Base-by-base conservation (phyloP, 768 basidiomycete genomes). In the Mycena alexandri region DNA sequence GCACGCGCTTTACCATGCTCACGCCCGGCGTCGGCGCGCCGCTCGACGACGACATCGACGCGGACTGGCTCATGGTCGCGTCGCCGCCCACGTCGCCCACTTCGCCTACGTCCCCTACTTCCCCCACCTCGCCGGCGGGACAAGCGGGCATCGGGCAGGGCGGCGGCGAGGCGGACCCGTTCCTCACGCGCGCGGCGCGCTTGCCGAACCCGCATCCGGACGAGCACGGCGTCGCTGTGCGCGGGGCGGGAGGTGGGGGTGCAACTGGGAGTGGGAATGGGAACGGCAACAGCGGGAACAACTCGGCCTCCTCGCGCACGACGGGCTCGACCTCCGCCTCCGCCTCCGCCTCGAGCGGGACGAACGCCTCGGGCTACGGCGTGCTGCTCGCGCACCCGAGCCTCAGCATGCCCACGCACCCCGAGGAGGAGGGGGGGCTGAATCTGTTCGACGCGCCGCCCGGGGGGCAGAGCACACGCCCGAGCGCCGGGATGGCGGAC, bases 1-100 rank as follows among this genome's bases (percentile, higher is more conserved):
- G 69, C 62, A 68, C 70, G 33, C 62, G 70, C 53, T 71, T 71
- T 48, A 68, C 70, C 5, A 71, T 71, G 63, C 19, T 71, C 54
- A 71, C 70, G 1, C 46, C 63, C 48, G 48, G 36, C 59, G 21
- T 44, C 24, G 65, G 61, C 19, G 17, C 34, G 60, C 16, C 57
- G 66, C 21, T 46, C 43, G 38, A 42, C 13, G 62, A 55, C 14
- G 69, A 68, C 9, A 21, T 68, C 43, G 67, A 63, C 50, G 66
- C 41, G 7, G 58, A 70, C 29, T 70, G 69, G 69, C 57, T 53
- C 9, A 29, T 70, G 12, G 65, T 70, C 24, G 25, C 9, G 2
- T 19, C 12, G 24, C 38, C 12, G 24, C 38, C 21, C 14, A 5
- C 9, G n/a, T 65, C 64, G 17, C 50, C 57, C 16, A 52, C 52